Percentiles rank a stretch among this genome's conserved stretches.
Conservation (phyloP, 2,329 filamentous ascomycete genomes). For the Botrytis hyacinthi region DNA sequence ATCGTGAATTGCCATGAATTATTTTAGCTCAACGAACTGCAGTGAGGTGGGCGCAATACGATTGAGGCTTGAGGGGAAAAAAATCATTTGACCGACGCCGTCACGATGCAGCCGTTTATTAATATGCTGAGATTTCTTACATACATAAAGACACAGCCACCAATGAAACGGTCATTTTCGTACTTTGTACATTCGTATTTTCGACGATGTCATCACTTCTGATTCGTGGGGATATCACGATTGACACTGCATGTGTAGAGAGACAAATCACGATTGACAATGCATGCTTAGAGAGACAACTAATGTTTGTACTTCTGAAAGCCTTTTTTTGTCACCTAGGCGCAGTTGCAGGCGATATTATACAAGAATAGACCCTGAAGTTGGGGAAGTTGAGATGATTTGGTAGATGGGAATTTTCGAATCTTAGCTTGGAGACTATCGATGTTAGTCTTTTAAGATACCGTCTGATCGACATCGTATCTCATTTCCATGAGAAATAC, state of each 20-base stretch:
- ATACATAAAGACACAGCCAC: conserved; percentile 1
- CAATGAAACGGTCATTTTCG: background rate
- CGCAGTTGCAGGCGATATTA: conserved; percentile 7
- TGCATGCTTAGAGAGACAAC: background rate
- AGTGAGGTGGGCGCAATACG: background rate
- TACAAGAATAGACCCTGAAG: background rate
- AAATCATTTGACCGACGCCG: background rate
- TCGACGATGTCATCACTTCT: background rate
- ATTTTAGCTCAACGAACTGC: background rate
- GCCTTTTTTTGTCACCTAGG: background rate
- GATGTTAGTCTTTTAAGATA: background rate
- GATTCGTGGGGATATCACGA: conserved; percentile 9
- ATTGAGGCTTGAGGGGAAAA: background rate
- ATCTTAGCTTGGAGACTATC: background rate
- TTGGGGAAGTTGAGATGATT: conserved; percentile 1
- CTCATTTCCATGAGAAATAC: background rate
- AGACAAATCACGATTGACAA: background rate
- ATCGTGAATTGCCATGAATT: background rate
- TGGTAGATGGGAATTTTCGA: background rate
- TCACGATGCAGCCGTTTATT: conserved; percentile 1
- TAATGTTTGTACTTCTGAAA: background rate
- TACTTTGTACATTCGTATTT: background rate
- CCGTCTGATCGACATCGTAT: conserved; percentile 6
- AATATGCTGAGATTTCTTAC: background rate
- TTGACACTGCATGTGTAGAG: background rate